Evolutionary conservation across 73 alveolate species (phyloP).

Genomic region (Stentor roeselii): DNA sequence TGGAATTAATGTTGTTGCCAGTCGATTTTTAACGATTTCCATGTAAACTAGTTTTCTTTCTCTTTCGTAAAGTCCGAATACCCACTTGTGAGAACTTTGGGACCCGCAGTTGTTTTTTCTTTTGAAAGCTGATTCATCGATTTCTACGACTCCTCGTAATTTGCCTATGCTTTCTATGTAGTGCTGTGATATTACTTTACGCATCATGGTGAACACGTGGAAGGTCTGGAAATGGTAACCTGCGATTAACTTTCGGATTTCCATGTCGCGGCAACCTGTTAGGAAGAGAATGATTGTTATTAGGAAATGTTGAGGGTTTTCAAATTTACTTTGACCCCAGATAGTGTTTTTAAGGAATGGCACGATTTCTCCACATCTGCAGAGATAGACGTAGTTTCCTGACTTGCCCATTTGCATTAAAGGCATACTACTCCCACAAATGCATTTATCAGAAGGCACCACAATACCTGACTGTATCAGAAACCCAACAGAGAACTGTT

Average conservation of each 20-base stretch:
- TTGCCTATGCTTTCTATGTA: neutral
- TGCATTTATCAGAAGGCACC: neutral
- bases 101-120: neutral
- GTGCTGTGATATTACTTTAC: neutral
- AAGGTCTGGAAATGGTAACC: neutral
- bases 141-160: conserved; percentile 24
- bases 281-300: neutral
- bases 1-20: conserved; percentile 9
- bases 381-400: neutral
- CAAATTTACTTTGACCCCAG: neutral
- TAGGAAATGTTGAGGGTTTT: neutral
- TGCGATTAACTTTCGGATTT: too few relatives aligned
- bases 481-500: neutral
- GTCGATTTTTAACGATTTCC: conserved; percentile 25
- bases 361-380: neutral
- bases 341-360: neutral
- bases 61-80: conserved; percentile 30
- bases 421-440: neutral
- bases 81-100: conserved; percentile 18
- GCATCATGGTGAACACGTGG: neutral
- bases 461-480: neutral
- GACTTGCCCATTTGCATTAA: neutral
- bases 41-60: conserved; percentile 18
- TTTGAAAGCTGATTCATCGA: neutral
- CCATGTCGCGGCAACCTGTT: neutral